Evolutionary conservation across 1,284 basidiomycete species (phyloP).

Genomic region (Ceratorhiza oryzae-sativae): DNA sequence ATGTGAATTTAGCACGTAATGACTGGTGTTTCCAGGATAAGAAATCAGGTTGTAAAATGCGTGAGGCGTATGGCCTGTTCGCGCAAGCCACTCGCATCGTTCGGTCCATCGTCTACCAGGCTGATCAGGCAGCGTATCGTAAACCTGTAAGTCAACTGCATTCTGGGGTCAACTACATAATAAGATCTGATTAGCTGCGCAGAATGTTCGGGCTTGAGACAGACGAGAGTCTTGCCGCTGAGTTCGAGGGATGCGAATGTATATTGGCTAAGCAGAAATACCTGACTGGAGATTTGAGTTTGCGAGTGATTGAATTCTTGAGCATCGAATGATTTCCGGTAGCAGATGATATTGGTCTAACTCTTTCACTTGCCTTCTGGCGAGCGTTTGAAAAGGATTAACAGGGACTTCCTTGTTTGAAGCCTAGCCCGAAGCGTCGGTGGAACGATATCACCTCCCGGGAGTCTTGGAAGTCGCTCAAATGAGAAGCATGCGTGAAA

Average conservation of each 20-base stretch:
- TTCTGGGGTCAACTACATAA: not conserved
- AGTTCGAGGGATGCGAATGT: constrained; percentile 57
- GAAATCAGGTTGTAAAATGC: too few relatives aligned
- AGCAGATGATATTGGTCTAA: constrained; percentile 58
- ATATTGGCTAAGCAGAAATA: constrained; percentile 58
- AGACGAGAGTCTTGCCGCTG: constrained; percentile 46
- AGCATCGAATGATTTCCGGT: not conserved
- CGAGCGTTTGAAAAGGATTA: constrained; percentile 43
- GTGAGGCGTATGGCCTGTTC: too few relatives aligned
- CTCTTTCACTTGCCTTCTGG: constrained; percentile 62
- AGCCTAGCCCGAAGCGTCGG: constrained; percentile 7
- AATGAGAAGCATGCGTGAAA: too few relatives aligned
- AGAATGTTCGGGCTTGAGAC: constrained; percentile 15
- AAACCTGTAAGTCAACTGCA: constrained; percentile 2
- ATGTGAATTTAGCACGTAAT: too few relatives aligned
- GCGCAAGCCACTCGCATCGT: too few relatives aligned
- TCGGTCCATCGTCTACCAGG: not conserved
- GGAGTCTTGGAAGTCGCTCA: constrained; percentile 50
- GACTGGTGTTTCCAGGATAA: too few relatives aligned
- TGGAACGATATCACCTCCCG: constrained; percentile 43
- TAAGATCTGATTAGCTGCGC: constrained; percentile 41
- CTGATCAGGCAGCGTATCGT: constrained; percentile 16
- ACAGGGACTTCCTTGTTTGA: constrained; percentile 44
- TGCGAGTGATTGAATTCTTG: not conserved
- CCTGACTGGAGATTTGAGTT: constrained; percentile 57